Base-by-base conservation (phyloP, 192 early-diverging fungal species). In the Glomus cerebriforme region DNA sequence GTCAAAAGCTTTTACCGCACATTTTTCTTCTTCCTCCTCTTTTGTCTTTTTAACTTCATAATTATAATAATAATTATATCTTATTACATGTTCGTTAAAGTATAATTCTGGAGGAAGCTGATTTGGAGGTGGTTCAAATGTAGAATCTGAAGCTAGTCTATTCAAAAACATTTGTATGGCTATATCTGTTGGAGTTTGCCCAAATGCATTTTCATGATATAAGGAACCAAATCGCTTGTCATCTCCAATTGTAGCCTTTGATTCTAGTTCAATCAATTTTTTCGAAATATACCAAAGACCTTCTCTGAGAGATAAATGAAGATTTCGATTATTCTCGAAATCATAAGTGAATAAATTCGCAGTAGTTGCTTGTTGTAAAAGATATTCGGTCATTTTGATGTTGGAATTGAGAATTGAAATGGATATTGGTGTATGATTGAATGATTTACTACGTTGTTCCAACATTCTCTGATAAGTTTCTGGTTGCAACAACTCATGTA, bases 181-280 rank as follows among this genome's bases (percentile, higher is more conserved):
- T 7, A 73, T 73, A 27, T 73, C 72, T 58, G 58, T 26, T 19
- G 72, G 49, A 32, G 29, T 73, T 22, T 59, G 72, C 12, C 72
- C 72, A 59, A 58, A 39, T 19, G 26, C 26, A 59, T 73, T 73
- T 31, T 73, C 72, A 32, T 26, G 15, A 58, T 58, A 73, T 19
- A 73, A 19, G 27, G 8, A 58, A 58, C 19, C 15, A 7, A 2
- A 19, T 31, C 9, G 12, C 31, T 29, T 15, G 0, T 54, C 13
- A 7, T 73, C 29, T 19, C 59, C 34, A 3, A 1, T 26, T 43
- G 9, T 43, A 43, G 2, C 12, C 9, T 12, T 43, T n/a, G 6
- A 15, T 58, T 73, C 54, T 26, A 34, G 0, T 49, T n/a, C 27
- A 8, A 73, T 13, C 22, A 73, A 32, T n/a, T 13, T 58, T 73